A percentile compares a stretch with the other conserved stretches of the same genome.
These are phyloP conservation scores for Nicotiana tabacum DNA, from an alignment of 257 asterid species.

Conservation along the genomic window DNA sequence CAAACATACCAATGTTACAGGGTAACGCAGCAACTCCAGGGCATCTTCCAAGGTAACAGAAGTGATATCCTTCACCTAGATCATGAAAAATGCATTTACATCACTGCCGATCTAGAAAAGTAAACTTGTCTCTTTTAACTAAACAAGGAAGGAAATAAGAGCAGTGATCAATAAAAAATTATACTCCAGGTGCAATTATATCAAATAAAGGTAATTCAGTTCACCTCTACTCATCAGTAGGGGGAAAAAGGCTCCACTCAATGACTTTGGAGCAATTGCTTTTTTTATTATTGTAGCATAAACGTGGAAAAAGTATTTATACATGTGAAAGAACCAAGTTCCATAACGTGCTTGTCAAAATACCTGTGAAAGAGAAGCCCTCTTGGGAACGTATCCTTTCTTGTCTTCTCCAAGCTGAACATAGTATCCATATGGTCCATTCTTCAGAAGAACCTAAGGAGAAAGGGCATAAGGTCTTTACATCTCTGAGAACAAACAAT, in stretches of 20 bases:
- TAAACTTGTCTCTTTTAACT: background rate
- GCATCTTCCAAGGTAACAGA: conserved; percentile 77
- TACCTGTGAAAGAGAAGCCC: conserved; percentile 68
- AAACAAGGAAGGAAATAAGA: background rate
- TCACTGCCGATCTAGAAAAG: background rate
- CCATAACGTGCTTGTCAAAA: conserved; percentile 8
- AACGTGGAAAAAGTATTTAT: background rate
- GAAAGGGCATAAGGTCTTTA: conserved; percentile 6
- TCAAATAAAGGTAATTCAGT: background rate
- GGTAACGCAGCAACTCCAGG: conserved; percentile 75
- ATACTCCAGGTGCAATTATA: background rate
- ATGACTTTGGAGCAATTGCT: background rate
- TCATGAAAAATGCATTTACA: conserved; percentile 6
- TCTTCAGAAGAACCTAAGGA: conserved; percentile 68
- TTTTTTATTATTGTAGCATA: background rate
- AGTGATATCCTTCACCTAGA: conserved; percentile 52
- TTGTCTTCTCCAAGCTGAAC: conserved; percentile 96
- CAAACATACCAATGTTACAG: conserved; percentile 62
- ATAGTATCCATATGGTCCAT: conserved; percentile 83
- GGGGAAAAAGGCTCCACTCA: background rate
- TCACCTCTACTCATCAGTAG: background rate
- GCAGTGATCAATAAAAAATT: background rate
- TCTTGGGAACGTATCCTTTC: conserved; percentile 69
- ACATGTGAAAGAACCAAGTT: background rate
- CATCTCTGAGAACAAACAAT: conserved; percentile 4